Base-by-base conservation (phyloP, 1,284 basidiomycete species). In the Baeospora myosura region DNA sequence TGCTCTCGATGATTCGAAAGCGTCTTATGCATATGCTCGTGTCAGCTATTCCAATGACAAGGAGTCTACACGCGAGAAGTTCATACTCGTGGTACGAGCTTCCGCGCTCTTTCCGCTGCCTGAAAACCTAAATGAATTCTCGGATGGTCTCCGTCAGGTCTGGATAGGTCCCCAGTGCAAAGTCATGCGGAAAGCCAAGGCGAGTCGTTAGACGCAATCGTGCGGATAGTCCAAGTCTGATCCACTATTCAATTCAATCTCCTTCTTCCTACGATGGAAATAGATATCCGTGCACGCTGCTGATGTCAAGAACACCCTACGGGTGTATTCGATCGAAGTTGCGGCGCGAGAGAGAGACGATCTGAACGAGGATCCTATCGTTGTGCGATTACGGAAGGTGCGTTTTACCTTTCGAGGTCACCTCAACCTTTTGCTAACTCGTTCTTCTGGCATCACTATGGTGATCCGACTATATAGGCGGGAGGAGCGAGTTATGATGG, bases 141-240 rank as follows among this genome's bases (percentile, higher is more conserved):
- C 33, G n/a, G 21, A 12, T 34, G 12, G 25, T 28, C n/a, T 49
- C 25, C 32, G 36, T 18, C 31, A 73, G 70, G 62, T 68, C 42
- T 94, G 91, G 90, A 93, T 94, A 62, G 91, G 91, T 30, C 70
- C 78, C 28, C 64, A 72, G 33, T 90, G 88, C 64, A 89, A 88
- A 68, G 72, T 92, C 50, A 92, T 94, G 91, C 76, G 91, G 48
- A 86, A 82, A 65, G 91, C 83, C 33, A 92, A 88, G 80, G 89
- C 88, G 50, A 49, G 76, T 29, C 31, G 18, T 36, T 23, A 12
- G 36, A 22, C n/a, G 26, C 25, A 28, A 43, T 45, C 43, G 38
- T 38, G 40, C 29, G 25, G 30, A 40, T 29, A 52, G 61, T 64
- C 63, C 51, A 49, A 43, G 52, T 45, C 47, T 58, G 59, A 62